Evolutionary conservation across 2,329 filamentous ascomycete species (phyloP).

Genomic region (Fusarium albidum): DNA sequence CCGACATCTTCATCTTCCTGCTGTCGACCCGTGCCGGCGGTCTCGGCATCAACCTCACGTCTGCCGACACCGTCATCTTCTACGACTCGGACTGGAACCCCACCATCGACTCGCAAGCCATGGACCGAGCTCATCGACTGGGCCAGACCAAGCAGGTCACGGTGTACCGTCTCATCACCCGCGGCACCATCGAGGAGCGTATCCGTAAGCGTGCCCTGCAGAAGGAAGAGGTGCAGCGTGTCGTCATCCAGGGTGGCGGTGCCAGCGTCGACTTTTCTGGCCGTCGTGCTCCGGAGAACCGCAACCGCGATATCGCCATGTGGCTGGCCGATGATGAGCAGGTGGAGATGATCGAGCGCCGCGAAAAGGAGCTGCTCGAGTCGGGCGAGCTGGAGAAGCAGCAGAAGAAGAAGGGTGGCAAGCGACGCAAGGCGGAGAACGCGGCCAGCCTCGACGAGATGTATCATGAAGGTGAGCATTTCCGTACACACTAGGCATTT

Average conservation of each 20-base stretch:
- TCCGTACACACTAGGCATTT: background rate
- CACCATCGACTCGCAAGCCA: conserved; percentile 97
- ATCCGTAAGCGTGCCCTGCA: conserved; percentile 96
- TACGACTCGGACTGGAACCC: conserved; percentile 99
- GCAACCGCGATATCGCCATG: conserved; percentile 97
- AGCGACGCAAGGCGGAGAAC: conserved; percentile 63
- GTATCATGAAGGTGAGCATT: conserved; percentile 95
- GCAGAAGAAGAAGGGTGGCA: conserved; percentile 67
- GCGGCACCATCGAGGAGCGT: conserved; percentile 95
- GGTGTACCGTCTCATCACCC: conserved; percentile 96
- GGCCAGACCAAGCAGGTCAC: conserved; percentile 96
- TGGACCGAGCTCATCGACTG: conserved; percentile 98
- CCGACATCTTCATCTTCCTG: conserved; percentile 96
- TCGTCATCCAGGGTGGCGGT: conserved; percentile 92
- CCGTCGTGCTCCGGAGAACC: conserved; percentile 83
- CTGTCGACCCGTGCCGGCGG: conserved; percentile 96
- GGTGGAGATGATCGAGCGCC: conserved; percentile 90
- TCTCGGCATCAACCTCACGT: conserved; percentile 96
- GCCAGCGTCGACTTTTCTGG: conserved; percentile 97
- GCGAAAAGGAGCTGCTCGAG: conserved; percentile 86
- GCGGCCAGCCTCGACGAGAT: conserved; percentile 87
- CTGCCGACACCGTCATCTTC: conserved; percentile 98
- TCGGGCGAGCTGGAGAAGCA: conserved; percentile 73
- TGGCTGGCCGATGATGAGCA: conserved; percentile 98
- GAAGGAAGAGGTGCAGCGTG: conserved; percentile 98